Percentiles rank a stretch among this genome's conserved stretches.
phyloP scores from a whole-genome alignment of 2,329 filamentous ascomycete genomes.

The Aspergillus sojae region DNA sequence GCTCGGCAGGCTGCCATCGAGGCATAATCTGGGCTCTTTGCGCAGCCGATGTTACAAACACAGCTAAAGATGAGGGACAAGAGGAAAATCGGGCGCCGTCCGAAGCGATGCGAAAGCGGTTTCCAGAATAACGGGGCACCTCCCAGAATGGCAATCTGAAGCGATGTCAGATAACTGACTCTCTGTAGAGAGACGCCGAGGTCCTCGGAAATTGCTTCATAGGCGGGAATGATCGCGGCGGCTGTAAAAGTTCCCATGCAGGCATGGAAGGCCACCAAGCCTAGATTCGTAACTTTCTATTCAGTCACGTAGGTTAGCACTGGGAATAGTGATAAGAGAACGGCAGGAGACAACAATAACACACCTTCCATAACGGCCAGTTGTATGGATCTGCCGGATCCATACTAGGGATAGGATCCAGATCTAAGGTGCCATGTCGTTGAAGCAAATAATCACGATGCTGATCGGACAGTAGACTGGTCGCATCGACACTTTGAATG shows the following conservation, averaged over 20 bases:
- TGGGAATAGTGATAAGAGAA: background rate
- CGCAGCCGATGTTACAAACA: slow-evolving; percentile 57
- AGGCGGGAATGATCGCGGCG: slow-evolving; percentile 55
- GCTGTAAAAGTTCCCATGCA: slow-evolving; percentile 60
- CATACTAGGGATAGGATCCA: slow-evolving; percentile 56
- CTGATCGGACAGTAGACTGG: background rate
- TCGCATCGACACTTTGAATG: background rate
- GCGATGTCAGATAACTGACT: slow-evolving; percentile 56
- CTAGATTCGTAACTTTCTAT: slow-evolving; percentile 42
- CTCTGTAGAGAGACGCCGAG: slow-evolving; percentile 51
- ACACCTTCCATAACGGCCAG: slow-evolving; percentile 56
- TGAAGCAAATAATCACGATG: slow-evolving; percentile 53
- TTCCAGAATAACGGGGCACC: slow-evolving; percentile 58
- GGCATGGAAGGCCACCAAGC: slow-evolving; percentile 58
- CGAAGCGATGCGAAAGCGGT: slow-evolving; percentile 55
- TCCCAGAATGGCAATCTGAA: slow-evolving; percentile 57
- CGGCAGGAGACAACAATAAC: background rate
- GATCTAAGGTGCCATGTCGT: slow-evolving; percentile 57
- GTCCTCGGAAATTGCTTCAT: slow-evolving; percentile 55
- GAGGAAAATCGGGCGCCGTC: slow-evolving; percentile 57
- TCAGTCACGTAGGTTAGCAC: background rate
- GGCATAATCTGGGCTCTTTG: slow-evolving; percentile 50
- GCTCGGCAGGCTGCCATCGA: slow-evolving; percentile 55
- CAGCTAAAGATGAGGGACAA: slow-evolving; percentile 51
- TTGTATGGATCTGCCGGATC: slow-evolving; percentile 59